Percentiles rank a stretch among this genome's conserved stretches.
These are phyloP conservation scores for Hondaea fermentalgiana DNA, from an alignment of 108 stramenopile species.

Conservation along the genomic window DNA sequence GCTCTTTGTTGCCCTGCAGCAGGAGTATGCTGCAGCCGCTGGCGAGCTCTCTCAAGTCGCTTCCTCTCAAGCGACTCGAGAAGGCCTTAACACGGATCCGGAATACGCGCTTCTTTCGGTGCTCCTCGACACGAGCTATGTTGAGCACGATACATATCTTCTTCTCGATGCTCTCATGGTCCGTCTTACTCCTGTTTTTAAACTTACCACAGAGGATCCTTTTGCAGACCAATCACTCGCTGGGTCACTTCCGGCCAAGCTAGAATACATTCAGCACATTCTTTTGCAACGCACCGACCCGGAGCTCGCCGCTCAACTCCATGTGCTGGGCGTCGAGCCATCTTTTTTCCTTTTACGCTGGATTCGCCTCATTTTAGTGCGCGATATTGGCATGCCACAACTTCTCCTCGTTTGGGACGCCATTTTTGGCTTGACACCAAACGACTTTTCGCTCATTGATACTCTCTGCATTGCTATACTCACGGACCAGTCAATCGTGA, in stretches of 20 bases:
- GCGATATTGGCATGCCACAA: not conserved
- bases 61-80: no score
- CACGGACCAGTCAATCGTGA: not conserved
- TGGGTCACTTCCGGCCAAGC: not conserved
- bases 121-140: not conserved
- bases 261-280: constrained; percentile 1
- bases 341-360: not conserved
- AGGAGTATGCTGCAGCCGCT: not conserved
- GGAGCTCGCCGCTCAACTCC: not conserved
- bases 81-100: no score
- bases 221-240: not conserved
- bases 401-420: not conserved
- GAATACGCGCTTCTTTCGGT: not conserved
- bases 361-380: not conserved
- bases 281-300: constrained; percentile 5
- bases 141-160: not conserved
- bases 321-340: not conserved
- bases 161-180: not conserved
- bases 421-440: not conserved
- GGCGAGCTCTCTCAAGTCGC: not conserved
- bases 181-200: not conserved
- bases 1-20: not conserved
- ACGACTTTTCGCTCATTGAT: constrained; percentile 4
- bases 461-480: not conserved
- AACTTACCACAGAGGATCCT: not conserved